A percentile compares a stretch with the other conserved stretches of the same genome.
Conservation (phyloP, 2,329 filamentous ascomycete species). For the Berkeleyomyces basicola region DNA sequence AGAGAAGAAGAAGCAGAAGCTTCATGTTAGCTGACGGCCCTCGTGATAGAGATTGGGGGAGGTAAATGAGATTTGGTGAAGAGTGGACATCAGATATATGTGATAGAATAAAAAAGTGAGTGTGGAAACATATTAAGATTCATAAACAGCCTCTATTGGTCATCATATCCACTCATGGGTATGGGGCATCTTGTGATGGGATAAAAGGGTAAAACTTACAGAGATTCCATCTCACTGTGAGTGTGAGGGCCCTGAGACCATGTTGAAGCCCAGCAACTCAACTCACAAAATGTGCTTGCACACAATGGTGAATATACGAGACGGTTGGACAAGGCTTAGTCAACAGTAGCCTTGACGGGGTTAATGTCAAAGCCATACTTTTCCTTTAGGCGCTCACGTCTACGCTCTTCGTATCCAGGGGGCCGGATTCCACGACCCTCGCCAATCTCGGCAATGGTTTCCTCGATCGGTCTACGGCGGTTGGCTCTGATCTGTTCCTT, state of each 20-base stretch:
- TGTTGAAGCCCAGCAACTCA: background rate
- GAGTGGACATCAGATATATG: conserved; percentile 12
- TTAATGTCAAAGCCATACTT: conserved; percentile 78
- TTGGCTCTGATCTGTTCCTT: conserved; percentile 60
- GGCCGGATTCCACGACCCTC: conserved; percentile 75
- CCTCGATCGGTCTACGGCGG: conserved; percentile 56
- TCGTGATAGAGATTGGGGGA: conserved; percentile 5
- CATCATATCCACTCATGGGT: conserved; percentile 22
- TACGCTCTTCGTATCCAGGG: conserved; percentile 70
- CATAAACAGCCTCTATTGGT: conserved; percentile 32
- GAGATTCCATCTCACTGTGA: background rate
- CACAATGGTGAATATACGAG: conserved; percentile 22
- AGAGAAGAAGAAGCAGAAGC: background rate
- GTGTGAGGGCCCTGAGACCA: background rate
- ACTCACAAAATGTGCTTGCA: background rate
- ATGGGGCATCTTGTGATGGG: background rate
- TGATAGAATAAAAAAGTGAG: conserved; percentile 14
- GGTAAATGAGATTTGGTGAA: background rate
- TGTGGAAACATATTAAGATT: conserved; percentile 17
- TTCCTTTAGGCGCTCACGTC: conserved; percentile 65
- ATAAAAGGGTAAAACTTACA: conserved; percentile 17
- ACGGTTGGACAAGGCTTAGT: conserved; percentile 18
- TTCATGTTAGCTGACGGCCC: conserved; percentile 8
- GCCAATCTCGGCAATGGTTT: conserved; percentile 66
- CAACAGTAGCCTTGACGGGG: conserved; percentile 38